Conservation (phyloP, 139 green algal genomes). For the Deuterostichococcus epilithicus region DNA sequence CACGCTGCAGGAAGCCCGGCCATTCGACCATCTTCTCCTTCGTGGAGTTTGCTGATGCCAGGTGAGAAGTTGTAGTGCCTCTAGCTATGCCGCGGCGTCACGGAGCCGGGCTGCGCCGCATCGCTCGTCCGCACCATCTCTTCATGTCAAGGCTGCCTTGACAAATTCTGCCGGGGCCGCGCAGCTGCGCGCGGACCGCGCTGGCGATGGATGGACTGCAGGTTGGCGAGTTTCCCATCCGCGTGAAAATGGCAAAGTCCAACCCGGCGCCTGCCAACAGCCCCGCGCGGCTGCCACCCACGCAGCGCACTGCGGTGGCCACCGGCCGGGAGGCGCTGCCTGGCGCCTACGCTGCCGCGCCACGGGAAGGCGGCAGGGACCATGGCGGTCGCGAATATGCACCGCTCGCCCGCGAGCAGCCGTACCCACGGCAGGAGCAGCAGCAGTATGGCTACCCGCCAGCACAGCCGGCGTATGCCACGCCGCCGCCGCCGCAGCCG, state of each 20-base stretch:
- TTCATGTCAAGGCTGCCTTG: too few relatives aligned
- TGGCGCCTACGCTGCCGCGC: neutral
- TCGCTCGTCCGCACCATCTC: too few relatives aligned
- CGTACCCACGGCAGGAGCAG: neutral
- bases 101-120: too few relatives aligned
- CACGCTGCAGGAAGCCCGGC: neutral
- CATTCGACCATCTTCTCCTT: neutral
- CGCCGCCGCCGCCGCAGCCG: too few relatives aligned
- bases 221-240: neutral
- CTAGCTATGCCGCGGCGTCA: too few relatives aligned
- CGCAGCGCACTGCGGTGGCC: neutral
- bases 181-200: neutral
- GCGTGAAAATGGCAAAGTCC: neutral
- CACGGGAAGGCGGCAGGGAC: neutral
- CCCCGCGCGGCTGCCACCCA: neutral
- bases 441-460: neutral
- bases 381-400: neutral
- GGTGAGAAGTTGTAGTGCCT: too few relatives aligned
- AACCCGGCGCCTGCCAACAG: neutral
- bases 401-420: neutral
- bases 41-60: neutral
- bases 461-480: neutral
- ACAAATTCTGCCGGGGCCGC: too few relatives aligned
- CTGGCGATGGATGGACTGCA: neutral
- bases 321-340: too few relatives aligned